Evolutionary conservation across 83 land plant genomes (phyloP).

Genomic region (Thuja plicata): DNA sequence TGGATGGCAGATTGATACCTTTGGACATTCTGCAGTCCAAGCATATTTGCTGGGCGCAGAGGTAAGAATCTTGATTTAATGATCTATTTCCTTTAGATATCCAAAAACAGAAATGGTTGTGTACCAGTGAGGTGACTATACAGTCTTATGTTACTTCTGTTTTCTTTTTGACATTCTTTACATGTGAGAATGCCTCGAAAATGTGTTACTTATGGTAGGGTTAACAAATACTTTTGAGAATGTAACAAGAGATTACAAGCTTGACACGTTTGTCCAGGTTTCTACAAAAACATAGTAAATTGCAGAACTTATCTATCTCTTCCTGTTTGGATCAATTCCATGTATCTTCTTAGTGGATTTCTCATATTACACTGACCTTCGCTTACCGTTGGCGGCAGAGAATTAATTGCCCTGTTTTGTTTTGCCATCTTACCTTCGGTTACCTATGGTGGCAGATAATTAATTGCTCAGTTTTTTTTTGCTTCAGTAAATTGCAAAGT

Average conservation of each 20-base stretch:
- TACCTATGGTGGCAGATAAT: neutral
- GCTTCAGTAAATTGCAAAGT: neutral
- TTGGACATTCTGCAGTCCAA: slow-evolving; percentile 98
- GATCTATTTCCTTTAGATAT: neutral
- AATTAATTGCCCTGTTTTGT: neutral
- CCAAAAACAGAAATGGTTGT: neutral
- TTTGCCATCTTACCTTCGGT: neutral
- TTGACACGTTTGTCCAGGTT: neutral
- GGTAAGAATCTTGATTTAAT: slow-evolving; percentile 30
- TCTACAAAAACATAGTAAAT: neutral
- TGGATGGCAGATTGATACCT: slow-evolving; percentile 99
- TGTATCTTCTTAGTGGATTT: neutral
- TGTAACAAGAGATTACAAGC: neutral
- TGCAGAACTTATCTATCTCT: neutral
- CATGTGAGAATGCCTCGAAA: neutral
- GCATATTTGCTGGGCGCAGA: slow-evolving; percentile 92
- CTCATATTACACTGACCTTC: neutral
- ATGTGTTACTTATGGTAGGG: neutral
- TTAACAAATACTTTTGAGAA: neutral
- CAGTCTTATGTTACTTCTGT: neutral
- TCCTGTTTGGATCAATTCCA: neutral
- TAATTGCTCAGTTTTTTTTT: neutral
- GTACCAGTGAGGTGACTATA: neutral
- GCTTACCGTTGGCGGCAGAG: neutral
- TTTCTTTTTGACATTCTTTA: neutral